Conservation (phyloP, 192 early-diverging fungal species). For the Backusella australiensis region DNA sequence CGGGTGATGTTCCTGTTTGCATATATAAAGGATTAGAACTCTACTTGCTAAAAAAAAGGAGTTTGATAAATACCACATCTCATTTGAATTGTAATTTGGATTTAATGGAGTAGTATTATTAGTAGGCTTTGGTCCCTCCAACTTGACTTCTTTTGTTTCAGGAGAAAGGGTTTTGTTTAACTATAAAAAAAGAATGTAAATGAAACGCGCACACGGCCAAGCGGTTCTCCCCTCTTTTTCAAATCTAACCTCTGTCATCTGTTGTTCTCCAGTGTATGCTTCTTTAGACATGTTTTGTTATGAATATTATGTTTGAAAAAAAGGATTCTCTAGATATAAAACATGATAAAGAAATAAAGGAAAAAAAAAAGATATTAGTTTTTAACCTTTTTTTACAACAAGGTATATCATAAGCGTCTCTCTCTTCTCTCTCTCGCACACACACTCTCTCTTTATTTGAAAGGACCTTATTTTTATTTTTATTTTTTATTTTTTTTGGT, state of each 20-base stretch:
- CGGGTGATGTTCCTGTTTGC: conserved; percentile 13
- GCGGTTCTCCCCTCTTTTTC: background rate
- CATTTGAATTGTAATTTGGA: background rate
- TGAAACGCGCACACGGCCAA: background rate
- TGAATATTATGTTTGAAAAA: background rate
- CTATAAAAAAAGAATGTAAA: background rate
- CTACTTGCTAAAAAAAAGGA: background rate
- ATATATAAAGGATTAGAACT: background rate
- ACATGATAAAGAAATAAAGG: background rate
- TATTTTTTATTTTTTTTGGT: conserved; percentile 3
- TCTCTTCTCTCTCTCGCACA: background rate
- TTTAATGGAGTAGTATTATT: background rate
- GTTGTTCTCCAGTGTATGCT: background rate
- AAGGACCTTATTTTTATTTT: background rate
- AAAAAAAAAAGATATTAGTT: background rate
- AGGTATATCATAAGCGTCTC: background rate
- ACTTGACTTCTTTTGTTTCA: conserved; percentile 5
- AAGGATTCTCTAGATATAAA: background rate
- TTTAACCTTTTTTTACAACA: background rate
- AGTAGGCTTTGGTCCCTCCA: background rate
- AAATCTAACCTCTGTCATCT: background rate
- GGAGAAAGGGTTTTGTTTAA: background rate
- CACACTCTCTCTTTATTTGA: background rate
- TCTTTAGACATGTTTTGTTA: background rate
- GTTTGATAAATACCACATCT: background rate